Conservation (phyloP, 352 stramenopile species). For the Globisporangium parvum region DNA sequence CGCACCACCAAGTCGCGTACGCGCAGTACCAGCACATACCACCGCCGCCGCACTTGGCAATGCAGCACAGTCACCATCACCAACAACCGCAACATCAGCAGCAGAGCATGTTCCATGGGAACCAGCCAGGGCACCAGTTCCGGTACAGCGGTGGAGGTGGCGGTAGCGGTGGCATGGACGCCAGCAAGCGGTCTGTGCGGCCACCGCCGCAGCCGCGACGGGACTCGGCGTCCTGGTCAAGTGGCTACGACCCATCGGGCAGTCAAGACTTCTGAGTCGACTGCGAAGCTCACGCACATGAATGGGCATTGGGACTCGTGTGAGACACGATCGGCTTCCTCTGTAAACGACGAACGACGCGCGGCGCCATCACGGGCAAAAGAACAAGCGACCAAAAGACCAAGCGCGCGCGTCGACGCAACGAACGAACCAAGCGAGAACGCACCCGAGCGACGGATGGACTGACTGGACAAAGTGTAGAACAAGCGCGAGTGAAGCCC, state of each 20-base stretch:
- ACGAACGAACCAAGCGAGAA: no score
- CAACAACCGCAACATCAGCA: slow-evolving; percentile 29
- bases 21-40: slow-evolving; percentile 20
- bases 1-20: slow-evolving; percentile 18
- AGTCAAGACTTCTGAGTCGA: slow-evolving; percentile 18
- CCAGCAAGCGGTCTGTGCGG: slow-evolving; percentile 20
- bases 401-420: no score
- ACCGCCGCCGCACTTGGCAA: slow-evolving; percentile 11
- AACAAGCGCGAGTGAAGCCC: no score
- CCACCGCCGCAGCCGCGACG: slow-evolving; percentile 26
- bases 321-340: no score
- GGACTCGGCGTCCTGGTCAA: slow-evolving; percentile 54
- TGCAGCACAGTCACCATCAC: slow-evolving; percentile 11
- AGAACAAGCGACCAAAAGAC: no score
- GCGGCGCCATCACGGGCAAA: no score
- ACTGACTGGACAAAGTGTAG: no score
- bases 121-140: slow-evolving; percentile 37
- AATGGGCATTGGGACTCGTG: no score
- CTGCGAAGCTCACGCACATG: no score
- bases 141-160: slow-evolving; percentile 36
- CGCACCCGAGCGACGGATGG: no score
- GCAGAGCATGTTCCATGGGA: slow-evolving; percentile 23
- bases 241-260: slow-evolving; percentile 35
- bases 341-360: no score
- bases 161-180: slow-evolving; percentile 32